A percentile compares a stretch with the other conserved stretches of the same genome.
Evolutionary conservation across 352 stramenopile species (phyloP).

Genomic region (Globisporangium paddicum): DNA sequence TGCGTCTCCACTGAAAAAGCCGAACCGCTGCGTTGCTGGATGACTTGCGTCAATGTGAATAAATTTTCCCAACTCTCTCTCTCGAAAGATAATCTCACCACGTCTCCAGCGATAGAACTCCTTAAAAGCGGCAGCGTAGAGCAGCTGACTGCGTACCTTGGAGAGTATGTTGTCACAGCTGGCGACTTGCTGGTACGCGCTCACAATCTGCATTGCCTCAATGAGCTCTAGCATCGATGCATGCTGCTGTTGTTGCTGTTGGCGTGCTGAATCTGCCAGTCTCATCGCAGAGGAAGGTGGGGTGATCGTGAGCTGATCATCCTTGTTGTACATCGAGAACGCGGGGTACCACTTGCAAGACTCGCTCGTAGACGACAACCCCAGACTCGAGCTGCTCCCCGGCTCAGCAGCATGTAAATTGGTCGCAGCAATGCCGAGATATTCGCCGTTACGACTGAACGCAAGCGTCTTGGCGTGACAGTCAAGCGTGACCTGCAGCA

Average conservation of each 20-base stretch:
- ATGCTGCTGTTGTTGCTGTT: slow-evolving; percentile 22
- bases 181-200: slow-evolving; percentile 14
- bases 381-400: slow-evolving; percentile 4
- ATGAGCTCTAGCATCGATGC: slow-evolving; percentile 35
- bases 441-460: slow-evolving; percentile 85
- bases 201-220: slow-evolving; percentile 22
- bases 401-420: slow-evolving; percentile 34
- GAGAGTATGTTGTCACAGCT: not conserved
- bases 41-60: slow-evolving; percentile 31
- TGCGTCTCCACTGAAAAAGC: slow-evolving; percentile 37
- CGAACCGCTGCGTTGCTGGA: slow-evolving; percentile 26
- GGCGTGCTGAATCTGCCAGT: slow-evolving; percentile 1
- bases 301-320: slow-evolving; percentile 79
- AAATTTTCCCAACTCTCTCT: slow-evolving; percentile 26
- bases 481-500: slow-evolving; percentile 82
- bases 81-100: slow-evolving; percentile 23
- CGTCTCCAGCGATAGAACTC: slow-evolving; percentile 27
- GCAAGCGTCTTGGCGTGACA: slow-evolving; percentile 75
- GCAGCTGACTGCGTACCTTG: slow-evolving; percentile 3
- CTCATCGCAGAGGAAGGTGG: slow-evolving; percentile 19
- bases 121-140: slow-evolving; percentile 25
- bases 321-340: slow-evolving; percentile 92
- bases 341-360: slow-evolving; percentile 79
- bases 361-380: not conserved
- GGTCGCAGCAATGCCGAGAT: slow-evolving; percentile 78